Evolutionary conservation across 768 basidiomycete species (phyloP).

Genomic region (Boletus barrowsii): DNA sequence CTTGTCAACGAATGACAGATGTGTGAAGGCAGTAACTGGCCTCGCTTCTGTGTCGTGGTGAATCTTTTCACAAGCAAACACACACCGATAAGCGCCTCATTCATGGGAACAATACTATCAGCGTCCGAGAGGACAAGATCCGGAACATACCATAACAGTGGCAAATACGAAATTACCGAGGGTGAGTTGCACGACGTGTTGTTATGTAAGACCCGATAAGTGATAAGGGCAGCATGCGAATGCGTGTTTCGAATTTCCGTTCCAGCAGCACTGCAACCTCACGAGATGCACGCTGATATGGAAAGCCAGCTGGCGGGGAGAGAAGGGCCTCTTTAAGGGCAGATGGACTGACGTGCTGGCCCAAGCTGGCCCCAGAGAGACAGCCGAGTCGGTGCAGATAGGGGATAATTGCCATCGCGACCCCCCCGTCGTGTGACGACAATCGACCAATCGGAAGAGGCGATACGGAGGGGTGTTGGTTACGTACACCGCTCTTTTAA

Average conservation of each 20-base stretch:
- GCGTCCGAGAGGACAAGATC: too few relatives aligned
- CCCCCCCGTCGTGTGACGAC: constrained; percentile 17
- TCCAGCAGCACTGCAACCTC: neutral
- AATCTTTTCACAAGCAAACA: too few relatives aligned
- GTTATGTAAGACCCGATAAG: constrained; percentile 3
- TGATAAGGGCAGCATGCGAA: constrained; percentile 3
- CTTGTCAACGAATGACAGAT: too few relatives aligned
- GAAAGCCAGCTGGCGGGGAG: neutral
- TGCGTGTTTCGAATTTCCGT: neutral
- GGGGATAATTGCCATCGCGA: constrained; percentile 12
- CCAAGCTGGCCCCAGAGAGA: neutral
- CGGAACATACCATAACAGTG: too few relatives aligned
- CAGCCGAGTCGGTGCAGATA: constrained; percentile 4
- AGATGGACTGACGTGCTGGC: neutral
- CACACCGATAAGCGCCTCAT: too few relatives aligned
- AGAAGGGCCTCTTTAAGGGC: neutral
- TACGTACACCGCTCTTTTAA: constrained; percentile 22
- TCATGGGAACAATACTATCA: too few relatives aligned
- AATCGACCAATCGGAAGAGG: constrained; percentile 17
- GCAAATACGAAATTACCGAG: too few relatives aligned
- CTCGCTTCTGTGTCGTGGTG: too few relatives aligned
- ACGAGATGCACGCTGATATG: constrained; percentile 3
- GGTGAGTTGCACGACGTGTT: too few relatives aligned
- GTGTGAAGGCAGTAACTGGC: too few relatives aligned
- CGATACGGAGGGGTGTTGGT: constrained; percentile 6